These are phyloP conservation scores for Drosera spatulata DNA, from an alignment of 179 eudicot genomes.

Conservation along the genomic window DNA sequence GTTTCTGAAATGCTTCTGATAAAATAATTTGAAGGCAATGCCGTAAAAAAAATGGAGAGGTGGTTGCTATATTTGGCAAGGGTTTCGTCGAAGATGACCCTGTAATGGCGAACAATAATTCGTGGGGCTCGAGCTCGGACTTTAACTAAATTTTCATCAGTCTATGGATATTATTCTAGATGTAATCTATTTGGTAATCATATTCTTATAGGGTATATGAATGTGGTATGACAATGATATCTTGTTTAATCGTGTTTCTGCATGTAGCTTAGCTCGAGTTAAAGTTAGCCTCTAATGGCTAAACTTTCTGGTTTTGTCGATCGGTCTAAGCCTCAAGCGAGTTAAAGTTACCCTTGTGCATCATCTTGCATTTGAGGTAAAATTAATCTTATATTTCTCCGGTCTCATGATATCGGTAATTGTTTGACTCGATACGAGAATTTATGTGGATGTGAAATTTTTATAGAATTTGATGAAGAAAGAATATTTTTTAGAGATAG, in stretches of 20 bases:
- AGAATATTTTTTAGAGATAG: no score
- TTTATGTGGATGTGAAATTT: no score
- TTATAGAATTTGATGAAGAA: no score
- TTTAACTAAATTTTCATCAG: background rate
- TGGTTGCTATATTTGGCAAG: background rate
- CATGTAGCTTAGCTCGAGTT: background rate
- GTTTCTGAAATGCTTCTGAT: no score
- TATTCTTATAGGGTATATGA: background rate
- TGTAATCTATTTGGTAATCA: background rate
- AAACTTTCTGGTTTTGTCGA: no score
- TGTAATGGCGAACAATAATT: constrained; percentile 13
- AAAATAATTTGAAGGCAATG: background rate
- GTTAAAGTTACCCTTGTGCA: no score
- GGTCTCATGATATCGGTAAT: no score
- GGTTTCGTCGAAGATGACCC: background rate
- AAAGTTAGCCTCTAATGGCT: no score
- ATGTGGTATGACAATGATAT: background rate
- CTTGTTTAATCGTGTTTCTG: background rate
- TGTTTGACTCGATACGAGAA: no score
- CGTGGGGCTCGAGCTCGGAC: background rate
- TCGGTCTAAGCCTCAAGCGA: no score
- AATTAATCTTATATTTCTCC: no score
- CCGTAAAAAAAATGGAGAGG: background rate
- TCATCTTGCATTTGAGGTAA: no score
- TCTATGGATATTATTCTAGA: background rate